A percentile compares a stretch with the other conserved stretches of the same genome.
These are phyloP conservation scores for Podaxis sp. DNA, from an alignment of 768 basidiomycete species.

Conservation along the genomic window DNA sequence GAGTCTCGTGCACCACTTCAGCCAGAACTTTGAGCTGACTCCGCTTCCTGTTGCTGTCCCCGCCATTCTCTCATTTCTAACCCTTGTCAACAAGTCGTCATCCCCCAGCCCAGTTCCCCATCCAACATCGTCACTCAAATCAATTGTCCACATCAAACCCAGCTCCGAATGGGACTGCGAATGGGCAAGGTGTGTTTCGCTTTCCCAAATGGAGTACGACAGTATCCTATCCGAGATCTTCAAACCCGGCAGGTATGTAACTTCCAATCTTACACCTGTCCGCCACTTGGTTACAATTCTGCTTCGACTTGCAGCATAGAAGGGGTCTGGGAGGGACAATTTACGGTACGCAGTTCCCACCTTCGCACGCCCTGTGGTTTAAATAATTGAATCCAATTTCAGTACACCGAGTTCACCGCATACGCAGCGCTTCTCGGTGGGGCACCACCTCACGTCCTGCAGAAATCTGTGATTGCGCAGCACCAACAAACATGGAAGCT, in stretches of 20 bases:
- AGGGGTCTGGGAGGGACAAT: slow-evolving; percentile 79
- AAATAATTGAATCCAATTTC: slow-evolving; percentile 12
- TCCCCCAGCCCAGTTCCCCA: slow-evolving; percentile 34
- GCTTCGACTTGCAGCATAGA: slow-evolving; percentile 45
- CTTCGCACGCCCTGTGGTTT: not conserved
- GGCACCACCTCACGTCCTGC: slow-evolving; percentile 60
- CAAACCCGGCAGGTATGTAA: slow-evolving; percentile 51
- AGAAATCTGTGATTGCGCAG: slow-evolving; percentile 72
- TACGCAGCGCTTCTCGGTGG: slow-evolving; percentile 79
- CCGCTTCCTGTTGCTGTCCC: slow-evolving; percentile 67
- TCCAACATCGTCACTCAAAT: slow-evolving; percentile 22
- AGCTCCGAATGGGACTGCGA: slow-evolving; percentile 65
- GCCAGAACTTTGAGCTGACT: slow-evolving; percentile 40
- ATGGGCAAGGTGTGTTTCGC: slow-evolving; percentile 56
- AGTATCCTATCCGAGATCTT: slow-evolving; percentile 45
- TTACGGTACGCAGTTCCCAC: slow-evolving; percentile 50
- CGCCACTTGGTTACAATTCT: slow-evolving; percentile 6
- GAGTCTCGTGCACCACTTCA: slow-evolving; percentile 39
- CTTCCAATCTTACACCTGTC: not conserved
- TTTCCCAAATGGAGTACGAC: slow-evolving; percentile 29
- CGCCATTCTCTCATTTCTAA: slow-evolving; percentile 70
- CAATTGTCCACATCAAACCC: not conserved
- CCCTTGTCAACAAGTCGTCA: slow-evolving; percentile 42
- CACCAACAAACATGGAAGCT: slow-evolving; percentile 92
- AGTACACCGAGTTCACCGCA: slow-evolving; percentile 85